A percentile compares a stretch with the other conserved stretches of the same genome.
These are phyloP conservation scores for Lasiodiplodia citricola DNA, from an alignment of 2,329 filamentous ascomycete genomes.

Conservation along the genomic window DNA sequence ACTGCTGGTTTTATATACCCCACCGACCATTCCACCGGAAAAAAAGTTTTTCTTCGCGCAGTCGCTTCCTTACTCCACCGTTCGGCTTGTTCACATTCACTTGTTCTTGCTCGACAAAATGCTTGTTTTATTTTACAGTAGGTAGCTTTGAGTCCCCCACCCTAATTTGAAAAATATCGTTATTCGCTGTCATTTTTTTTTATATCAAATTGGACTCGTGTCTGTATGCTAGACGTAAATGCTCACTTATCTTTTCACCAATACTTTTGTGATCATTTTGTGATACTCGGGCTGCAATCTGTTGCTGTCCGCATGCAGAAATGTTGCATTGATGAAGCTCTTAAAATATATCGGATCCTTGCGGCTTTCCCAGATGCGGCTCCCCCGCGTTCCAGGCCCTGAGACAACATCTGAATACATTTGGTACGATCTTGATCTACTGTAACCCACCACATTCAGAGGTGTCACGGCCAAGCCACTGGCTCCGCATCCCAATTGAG, in stretches of 20 bases:
- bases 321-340: not conserved
- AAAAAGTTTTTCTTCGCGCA: slow-evolving; percentile 9
- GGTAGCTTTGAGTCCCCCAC: not conserved
- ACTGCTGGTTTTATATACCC: not conserved
- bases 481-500: no score
- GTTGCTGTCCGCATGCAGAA: not conserved
- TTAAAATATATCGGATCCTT: no score
- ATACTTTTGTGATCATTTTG: not conserved
- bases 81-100: slow-evolving; percentile 8
- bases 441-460: no score
- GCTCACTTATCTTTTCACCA: not conserved
- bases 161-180: slow-evolving; percentile 19
- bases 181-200: slow-evolving; percentile 9
- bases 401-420: no score
- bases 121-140: slow-evolving; percentile 1
- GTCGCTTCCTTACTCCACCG: not conserved
- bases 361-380: no score
- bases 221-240: not conserved
- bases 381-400: no score
- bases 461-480: no score
- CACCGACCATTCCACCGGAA: not conserved
- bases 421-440: no score
- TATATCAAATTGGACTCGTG: not conserved
- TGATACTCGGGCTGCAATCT: not conserved
- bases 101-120: not conserved